Evolutionary conservation across 139 green algal species (phyloP).

Genomic region (Coccomyxa sp.): DNA sequence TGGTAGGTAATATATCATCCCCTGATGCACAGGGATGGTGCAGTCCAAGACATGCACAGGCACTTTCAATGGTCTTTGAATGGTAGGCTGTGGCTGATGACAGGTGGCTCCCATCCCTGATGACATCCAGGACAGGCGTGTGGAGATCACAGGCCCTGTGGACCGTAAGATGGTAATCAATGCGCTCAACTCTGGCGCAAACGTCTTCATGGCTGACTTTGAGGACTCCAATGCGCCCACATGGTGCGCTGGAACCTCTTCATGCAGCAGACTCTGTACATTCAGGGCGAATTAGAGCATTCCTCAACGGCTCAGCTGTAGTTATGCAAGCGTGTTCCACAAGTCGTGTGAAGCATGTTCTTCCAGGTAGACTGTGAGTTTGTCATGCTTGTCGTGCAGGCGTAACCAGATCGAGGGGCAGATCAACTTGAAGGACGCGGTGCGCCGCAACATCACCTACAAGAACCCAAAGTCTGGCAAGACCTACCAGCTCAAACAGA

Average conservation of each 20-base stretch:
- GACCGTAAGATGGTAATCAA: constrained; percentile 93
- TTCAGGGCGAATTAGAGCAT: too few relatives aligned
- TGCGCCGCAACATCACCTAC: constrained; percentile 56
- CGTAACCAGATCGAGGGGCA: constrained; percentile 70
- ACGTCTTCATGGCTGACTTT: constrained; percentile 85
- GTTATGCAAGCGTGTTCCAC: too few relatives aligned
- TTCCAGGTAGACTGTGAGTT: background rate
- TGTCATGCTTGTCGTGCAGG: constrained; percentile 1
- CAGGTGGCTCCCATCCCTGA: constrained; percentile 52
- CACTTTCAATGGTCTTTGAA: too few relatives aligned
- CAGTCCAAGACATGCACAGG: too few relatives aligned
- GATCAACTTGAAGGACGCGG: constrained; percentile 66
- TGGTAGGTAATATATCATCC: too few relatives aligned
- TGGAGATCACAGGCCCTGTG: constrained; percentile 86
- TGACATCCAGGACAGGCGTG: constrained; percentile 71
- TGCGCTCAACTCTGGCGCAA: constrained; percentile 76
- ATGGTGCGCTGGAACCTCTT: constrained; percentile 37
- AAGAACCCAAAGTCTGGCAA: constrained; percentile 59
- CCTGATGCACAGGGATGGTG: too few relatives aligned
- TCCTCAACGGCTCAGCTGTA: too few relatives aligned
- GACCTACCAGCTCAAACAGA: constrained; percentile 48
- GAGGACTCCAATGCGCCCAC: constrained; percentile 82
- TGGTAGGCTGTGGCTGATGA: background rate
- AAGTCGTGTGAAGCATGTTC: too few relatives aligned
- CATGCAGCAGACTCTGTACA: too few relatives aligned